These are phyloP conservation scores for Candida sp. DNA, from an alignment of 1,139 yeast species.

Conservation along the genomic window DNA sequence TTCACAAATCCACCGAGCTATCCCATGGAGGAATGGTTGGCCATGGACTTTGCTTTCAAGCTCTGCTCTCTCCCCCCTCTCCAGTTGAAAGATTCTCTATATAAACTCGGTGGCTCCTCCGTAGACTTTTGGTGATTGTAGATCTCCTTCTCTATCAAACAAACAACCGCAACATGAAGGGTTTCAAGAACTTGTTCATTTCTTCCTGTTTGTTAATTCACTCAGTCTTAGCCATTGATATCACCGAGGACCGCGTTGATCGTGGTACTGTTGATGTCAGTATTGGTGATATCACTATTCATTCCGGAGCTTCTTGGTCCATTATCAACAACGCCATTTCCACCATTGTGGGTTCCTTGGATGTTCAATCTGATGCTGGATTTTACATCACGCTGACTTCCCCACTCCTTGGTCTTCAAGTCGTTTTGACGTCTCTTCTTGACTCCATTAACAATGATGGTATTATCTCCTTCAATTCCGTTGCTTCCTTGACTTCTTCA, in stretches of 20 bases:
- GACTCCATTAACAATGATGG: constrained; percentile 22
- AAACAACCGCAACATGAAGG: neutral
- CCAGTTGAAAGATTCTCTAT: no score
- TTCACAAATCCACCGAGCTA: no score
- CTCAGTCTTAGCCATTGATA: constrained; percentile 1
- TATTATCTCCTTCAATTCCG: constrained; percentile 25
- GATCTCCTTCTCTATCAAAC: neutral
- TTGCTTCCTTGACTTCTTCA: constrained; percentile 19
- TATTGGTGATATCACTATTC: constrained; percentile 27
- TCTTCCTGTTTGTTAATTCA: neutral
- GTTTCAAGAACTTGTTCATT: neutral
- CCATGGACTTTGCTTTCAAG: no score
- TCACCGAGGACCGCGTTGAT: constrained; percentile 10
- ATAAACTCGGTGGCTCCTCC: neutral
- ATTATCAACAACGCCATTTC: constrained; percentile 29
- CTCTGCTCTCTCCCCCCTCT: no score
- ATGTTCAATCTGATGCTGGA: constrained; percentile 23
- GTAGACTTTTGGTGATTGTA: neutral
- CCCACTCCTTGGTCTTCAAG: constrained; percentile 14
- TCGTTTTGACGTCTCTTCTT: constrained; percentile 14
- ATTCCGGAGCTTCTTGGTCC: constrained; percentile 32
- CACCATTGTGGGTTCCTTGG: constrained; percentile 23
- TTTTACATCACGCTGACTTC: constrained; percentile 23
- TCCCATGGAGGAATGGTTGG: no score
- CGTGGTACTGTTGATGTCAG: constrained; percentile 20